phyloP scores from a whole-genome alignment of 108 stramenopile genomes.

The Aurantiochytrium sp. region DNA sequence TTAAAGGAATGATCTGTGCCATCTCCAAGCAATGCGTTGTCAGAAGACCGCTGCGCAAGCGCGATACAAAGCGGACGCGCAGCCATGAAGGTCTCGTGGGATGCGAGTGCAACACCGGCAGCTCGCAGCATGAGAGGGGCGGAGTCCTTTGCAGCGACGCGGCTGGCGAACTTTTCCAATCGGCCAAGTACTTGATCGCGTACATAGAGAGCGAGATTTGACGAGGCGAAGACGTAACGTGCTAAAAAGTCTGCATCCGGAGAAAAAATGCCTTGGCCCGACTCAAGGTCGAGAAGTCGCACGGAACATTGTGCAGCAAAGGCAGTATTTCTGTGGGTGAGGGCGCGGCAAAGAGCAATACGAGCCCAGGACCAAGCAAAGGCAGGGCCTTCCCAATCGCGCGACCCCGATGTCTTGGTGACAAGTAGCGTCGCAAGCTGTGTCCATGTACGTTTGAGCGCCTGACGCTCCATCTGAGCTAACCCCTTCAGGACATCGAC shows the following conservation, averaged over 20 bases:
- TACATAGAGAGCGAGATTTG: not conserved
- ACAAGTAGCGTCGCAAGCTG: not conserved
- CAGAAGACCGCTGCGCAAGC: too few relatives aligned
- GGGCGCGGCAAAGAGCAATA: not conserved
- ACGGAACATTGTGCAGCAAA: not conserved
- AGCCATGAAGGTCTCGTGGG: not conserved
- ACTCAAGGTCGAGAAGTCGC: not conserved
- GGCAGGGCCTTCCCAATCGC: not conserved
- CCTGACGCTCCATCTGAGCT: not conserved
- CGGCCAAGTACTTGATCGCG: not conserved
- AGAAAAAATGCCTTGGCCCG: not conserved
- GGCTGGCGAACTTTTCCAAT: not conserved
- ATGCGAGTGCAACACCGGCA: not conserved
- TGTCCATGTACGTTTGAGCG: not conserved
- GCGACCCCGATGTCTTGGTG: not conserved
- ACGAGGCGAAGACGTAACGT: not conserved
- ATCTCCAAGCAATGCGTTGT: too few relatives aligned
- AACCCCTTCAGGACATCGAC: not conserved
- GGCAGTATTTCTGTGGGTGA: not conserved
- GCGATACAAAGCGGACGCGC: not conserved
- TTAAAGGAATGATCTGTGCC: not conserved
- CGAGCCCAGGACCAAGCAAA: not conserved
- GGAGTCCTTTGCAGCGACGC: not conserved
- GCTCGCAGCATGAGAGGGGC: not conserved
- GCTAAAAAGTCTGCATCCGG: not conserved